phyloP scores from a whole-genome alignment of 164 flowering plant species.

The Santalum album region DNA sequence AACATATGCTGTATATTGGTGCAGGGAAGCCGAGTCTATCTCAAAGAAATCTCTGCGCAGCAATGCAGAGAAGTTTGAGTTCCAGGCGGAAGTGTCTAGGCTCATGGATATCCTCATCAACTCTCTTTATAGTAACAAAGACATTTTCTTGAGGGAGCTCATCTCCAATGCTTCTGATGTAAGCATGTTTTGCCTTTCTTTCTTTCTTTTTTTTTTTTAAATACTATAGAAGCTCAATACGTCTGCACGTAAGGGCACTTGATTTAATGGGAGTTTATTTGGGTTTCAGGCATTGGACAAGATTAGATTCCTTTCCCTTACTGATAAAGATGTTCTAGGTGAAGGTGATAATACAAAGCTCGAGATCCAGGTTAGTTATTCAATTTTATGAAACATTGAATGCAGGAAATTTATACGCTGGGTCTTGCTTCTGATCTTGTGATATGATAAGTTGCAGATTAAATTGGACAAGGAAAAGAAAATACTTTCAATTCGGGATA shows the following conservation, averaged over 20 bases:
- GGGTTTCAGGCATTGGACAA: conserved; percentile 80
- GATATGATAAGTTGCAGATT: conserved; percentile 41
- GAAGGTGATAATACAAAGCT: conserved; percentile 91
- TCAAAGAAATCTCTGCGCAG: conserved; percentile 65
- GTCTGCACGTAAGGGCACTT: background rate
- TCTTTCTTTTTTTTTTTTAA: background rate
- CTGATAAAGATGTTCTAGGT: conserved; percentile 90
- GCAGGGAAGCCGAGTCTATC: conserved; percentile 89
- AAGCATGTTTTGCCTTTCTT: conserved; percentile 15
- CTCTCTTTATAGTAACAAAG: conserved; percentile 95
- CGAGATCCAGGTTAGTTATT: conserved; percentile 69
- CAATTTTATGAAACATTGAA: no score
- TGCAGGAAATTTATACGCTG: background rate
- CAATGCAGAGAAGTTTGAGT: conserved; percentile 89
- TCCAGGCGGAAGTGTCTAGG: conserved; percentile 99
- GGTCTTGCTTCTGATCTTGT: background rate
- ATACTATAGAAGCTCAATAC: background rate
- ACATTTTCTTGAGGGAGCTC: conserved; percentile 92
- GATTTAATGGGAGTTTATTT: background rate
- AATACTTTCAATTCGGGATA: conserved; percentile 81
- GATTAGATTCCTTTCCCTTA: conserved; percentile 85
- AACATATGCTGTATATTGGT: no score
- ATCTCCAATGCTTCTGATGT: conserved; percentile 99
- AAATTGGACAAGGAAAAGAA: conserved; percentile 93
- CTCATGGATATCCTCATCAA: conserved; percentile 94